Evolutionary conservation across 306 rosid species (phyloP).

Genomic region (Pueraria montana): DNA sequence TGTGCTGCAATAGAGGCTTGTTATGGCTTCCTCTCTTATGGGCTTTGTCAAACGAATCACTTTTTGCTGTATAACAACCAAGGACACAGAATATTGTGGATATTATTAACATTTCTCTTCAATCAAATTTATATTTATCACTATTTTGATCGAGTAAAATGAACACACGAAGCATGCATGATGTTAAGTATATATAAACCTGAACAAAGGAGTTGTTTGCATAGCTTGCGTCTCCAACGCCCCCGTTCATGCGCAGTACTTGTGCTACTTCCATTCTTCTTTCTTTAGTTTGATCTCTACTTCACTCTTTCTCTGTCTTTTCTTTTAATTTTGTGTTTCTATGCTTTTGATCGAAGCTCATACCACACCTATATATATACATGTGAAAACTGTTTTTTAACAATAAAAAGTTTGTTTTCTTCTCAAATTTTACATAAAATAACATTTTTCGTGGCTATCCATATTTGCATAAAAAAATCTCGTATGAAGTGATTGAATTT

Average conservation of each 20-base stretch:
- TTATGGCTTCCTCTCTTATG: constrained; percentile 57
- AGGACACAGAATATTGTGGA: neutral
- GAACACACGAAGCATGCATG: neutral
- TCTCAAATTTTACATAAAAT: neutral
- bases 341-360: neutral
- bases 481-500: neutral
- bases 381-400: neutral
- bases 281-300: neutral
- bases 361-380: neutral
- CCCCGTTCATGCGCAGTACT: constrained; percentile 56
- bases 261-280: constrained; percentile 38
- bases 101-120: too few relatives aligned
- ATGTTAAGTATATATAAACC: constrained; percentile 27
- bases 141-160: too few relatives aligned
- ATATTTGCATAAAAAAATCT: neutral
- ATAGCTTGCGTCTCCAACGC: constrained; percentile 51
- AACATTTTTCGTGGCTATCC: neutral
- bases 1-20: constrained; percentile 22
- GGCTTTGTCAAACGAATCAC: constrained; percentile 53
- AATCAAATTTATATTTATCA: too few relatives aligned
- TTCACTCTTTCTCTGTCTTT: neutral
- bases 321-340: neutral
- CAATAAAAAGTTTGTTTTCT: neutral
- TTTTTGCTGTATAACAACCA: constrained; percentile 46
- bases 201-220: constrained; percentile 53